phyloP scores from a whole-genome alignment of 2,329 filamentous ascomycete genomes.

The Pseudogymnoascus sp. region DNA sequence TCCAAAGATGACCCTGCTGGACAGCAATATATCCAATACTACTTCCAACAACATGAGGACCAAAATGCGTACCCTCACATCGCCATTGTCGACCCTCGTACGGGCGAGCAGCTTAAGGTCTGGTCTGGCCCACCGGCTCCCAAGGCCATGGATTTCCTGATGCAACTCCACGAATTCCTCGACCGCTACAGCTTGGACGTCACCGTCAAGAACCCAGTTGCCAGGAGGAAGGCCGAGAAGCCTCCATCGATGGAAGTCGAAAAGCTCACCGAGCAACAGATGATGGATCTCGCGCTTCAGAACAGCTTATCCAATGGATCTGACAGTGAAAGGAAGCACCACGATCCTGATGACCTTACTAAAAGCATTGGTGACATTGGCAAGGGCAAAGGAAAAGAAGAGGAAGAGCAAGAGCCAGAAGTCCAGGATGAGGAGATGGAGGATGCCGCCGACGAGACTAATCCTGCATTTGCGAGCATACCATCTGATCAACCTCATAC shows the following conservation, averaged over 20 bases:
- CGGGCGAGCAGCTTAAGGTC: constrained; percentile 92
- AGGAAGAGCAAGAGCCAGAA: constrained; percentile 25
- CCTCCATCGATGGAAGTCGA: constrained; percentile 66
- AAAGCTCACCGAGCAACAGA: constrained; percentile 93
- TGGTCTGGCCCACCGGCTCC: constrained; percentile 84
- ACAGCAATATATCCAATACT: constrained; percentile 79
- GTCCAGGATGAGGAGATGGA: constrained; percentile 33
- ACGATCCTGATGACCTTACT: constrained; percentile 84
- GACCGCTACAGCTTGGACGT: constrained; percentile 87
- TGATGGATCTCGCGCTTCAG: constrained; percentile 87
- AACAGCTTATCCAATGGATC: constrained; percentile 62
- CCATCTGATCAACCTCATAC: constrained; percentile 62
- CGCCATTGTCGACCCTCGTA: constrained; percentile 88
- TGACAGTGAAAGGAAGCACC: constrained; percentile 43
- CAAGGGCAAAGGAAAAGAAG: constrained; percentile 47
- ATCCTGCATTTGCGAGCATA: constrained; percentile 58
- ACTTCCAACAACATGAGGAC: constrained; percentile 71
- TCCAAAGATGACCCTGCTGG: constrained; percentile 75
- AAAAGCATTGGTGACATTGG: constrained; percentile 47
- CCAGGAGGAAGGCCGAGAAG: constrained; percentile 63
- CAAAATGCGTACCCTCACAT: constrained; percentile 93
- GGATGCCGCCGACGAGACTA: constrained; percentile 20
- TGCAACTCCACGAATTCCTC: constrained; percentile 91
- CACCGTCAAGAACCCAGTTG: constrained; percentile 88
- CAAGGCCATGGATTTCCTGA: constrained; percentile 69